A percentile compares a stretch with the other conserved stretches of the same genome.
Conservation (phyloP, 495 filamentous ascomycete genomes). For the Neurospora sp. region DNA sequence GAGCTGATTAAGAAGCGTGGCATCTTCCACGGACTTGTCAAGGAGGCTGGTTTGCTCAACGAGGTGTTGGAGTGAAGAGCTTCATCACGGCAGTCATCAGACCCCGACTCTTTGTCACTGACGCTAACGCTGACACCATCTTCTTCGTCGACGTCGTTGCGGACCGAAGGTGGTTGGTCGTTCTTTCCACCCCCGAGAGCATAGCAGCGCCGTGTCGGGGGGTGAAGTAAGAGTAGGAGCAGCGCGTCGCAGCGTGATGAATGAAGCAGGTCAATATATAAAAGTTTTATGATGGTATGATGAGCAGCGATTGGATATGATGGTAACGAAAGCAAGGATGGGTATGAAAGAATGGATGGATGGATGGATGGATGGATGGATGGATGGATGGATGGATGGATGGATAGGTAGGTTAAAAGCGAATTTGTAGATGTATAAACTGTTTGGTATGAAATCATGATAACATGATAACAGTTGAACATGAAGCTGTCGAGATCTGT, state of each 20-base stretch:
- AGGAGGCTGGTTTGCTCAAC: constrained; percentile 35
- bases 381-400: neutral
- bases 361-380: too few relatives aligned
- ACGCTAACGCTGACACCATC: neutral
- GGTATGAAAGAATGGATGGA: neutral
- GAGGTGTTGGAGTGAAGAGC: constrained; percentile 1
- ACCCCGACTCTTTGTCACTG: neutral
- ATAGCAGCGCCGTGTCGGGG: neutral
- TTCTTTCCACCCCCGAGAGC: neutral
- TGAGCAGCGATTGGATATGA: neutral
- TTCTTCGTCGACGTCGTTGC: neutral
- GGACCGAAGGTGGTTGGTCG: neutral
- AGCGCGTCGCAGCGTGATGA: neutral
- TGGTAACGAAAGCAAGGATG: neutral
- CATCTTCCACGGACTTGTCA: constrained; percentile 36
- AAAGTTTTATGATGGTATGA: neutral
- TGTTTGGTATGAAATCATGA: neutral
- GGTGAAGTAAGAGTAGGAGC: neutral
- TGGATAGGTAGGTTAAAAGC: neutral
- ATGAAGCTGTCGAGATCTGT: neutral
- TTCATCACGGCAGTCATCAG: neutral
- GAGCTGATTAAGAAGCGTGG: constrained; percentile 34
- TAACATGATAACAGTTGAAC: neutral
- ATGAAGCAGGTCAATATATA: neutral
- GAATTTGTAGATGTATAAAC: neutral